phyloP scores from a whole-genome alignment of 1,284 basidiomycete genomes.

The Boletellus sp. region DNA sequence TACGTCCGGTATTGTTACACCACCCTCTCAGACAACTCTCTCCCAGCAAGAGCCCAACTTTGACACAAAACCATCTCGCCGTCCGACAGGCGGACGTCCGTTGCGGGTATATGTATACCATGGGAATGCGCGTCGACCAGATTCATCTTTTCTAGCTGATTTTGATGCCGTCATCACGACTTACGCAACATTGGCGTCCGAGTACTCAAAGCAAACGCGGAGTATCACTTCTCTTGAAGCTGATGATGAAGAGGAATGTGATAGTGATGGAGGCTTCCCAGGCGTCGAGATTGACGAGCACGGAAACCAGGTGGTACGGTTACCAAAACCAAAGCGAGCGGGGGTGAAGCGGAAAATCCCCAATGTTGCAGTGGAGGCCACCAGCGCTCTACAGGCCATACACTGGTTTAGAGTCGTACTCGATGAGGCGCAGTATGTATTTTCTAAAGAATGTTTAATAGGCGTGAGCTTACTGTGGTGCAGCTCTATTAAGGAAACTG shows the following conservation, averaged over 20 bases:
- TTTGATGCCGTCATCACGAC: conserved; percentile 98
- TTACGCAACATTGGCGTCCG: conserved; percentile 92
- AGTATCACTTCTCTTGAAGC: conserved; percentile 53
- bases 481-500: conserved; percentile 95
- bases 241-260: conserved; percentile 68
- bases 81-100: conserved; percentile 45
- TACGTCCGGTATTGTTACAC: conserved; percentile 16
- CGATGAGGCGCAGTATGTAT: conserved; percentile 93
- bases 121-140: conserved; percentile 83
- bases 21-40: conserved; percentile 23
- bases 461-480: conserved; percentile 7
- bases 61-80: conserved; percentile 36
- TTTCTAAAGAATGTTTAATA: conserved; percentile 4
- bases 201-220: conserved; percentile 87
- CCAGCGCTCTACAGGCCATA: conserved; percentile 90
- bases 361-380: conserved; percentile 52
- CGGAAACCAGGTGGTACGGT: conserved; percentile 57
- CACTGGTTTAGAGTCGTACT: conserved; percentile 98
- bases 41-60: conserved; percentile 37
- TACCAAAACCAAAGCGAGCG: conserved; percentile 56
- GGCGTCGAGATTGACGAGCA: conserved; percentile 65
- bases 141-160: conserved; percentile 82
- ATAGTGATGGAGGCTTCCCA: conserved; percentile 58
- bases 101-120: conserved; percentile 94
- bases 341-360: conserved; percentile 64